A percentile compares a stretch with the other conserved stretches of the same genome.
phyloP scores from a whole-genome alignment of 1,139 yeast species.

The Protomyces gravidus region DNA sequence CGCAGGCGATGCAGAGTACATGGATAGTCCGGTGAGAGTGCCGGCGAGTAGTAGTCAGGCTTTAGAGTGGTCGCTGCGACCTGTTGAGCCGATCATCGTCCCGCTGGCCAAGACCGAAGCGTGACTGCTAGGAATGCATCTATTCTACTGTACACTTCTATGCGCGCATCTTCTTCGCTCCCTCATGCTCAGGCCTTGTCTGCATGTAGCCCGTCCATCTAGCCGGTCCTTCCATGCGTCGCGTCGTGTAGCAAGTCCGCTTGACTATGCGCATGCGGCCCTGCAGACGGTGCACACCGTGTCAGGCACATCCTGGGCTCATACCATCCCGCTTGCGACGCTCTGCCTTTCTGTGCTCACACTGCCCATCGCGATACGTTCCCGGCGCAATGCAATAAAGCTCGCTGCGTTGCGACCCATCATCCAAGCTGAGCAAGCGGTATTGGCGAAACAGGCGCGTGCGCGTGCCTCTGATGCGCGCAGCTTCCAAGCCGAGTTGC shows the following conservation, averaged over 20 bases:
- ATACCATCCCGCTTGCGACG: slow-evolving; percentile 8
- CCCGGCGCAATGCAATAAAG: slow-evolving; percentile 4
- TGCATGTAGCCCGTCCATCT: not conserved
- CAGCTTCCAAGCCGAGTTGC: not conserved
- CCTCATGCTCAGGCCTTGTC: not conserved
- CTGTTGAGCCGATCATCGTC: not conserved
- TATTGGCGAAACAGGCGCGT: not conserved
- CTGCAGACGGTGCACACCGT: slow-evolving; percentile 6
- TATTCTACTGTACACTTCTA: not conserved
- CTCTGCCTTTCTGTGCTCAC: slow-evolving; percentile 13
- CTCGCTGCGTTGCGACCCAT: slow-evolving; percentile 18
- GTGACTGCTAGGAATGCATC: not conserved
- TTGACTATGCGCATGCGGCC: not conserved
- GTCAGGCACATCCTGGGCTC: slow-evolving; percentile 5
- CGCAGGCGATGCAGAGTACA: not conserved
- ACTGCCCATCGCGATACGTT: slow-evolving; percentile 15
- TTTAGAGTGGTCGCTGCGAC: not conserved
- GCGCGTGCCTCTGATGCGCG: not conserved
- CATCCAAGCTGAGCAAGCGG: not conserved
- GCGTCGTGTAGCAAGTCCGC: not conserved
- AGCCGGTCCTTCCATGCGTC: not conserved
- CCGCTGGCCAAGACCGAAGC: not conserved
- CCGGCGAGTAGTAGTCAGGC: not conserved
- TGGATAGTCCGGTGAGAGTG: not conserved
- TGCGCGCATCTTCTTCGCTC: not conserved